Evolutionary conservation across 2,329 filamentous ascomycete species (phyloP), one percentile per base, ranked within the genome.

Genomic region (Neurospora sp.): DNA sequence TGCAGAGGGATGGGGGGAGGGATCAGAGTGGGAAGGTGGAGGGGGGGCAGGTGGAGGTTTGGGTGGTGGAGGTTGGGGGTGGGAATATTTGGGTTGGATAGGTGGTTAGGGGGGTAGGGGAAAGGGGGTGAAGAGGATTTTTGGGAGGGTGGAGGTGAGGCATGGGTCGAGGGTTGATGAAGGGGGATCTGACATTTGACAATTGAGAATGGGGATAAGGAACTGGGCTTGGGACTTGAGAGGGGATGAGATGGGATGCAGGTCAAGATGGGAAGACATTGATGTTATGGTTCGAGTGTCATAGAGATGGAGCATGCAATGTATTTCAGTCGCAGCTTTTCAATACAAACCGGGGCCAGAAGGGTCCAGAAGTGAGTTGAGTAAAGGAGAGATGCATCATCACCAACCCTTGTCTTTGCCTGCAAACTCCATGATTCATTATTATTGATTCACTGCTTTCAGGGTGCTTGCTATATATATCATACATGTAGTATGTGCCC

Each of bases 1-100:
- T 89, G 17, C 82, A 83, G 68, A 83, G 83, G 0, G 79, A 82
- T 39, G 81, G 80, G 36, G 85, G 85, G 0, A 77, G 78, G 2
- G 85, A 88, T 73, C 85, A 87, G 77, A 85, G 83, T 23, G 87
- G 87, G 1, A 85, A 84, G 76, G 84, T 88, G 36, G 84, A 83
- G 70, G 84, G 85, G 69, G 81, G 82, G 0, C 82, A 82, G 70
- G 85, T 85, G 7, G 76, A 77, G 38, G 74, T 83, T 33, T 82
- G 86, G 67, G 82, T 84, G 2, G 84, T 87, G 38, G 81, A 81
- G 7, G 82, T 87, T 10, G 85, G 86, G 2, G 85, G 85, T 1
- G 71, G 71, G 8, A 70, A 73, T 15, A 76, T 76, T 10, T 78
- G 77, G 71, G 74, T 71, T n/a, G 78, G 74, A 17, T 70, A 73